Evolutionary conservation across 2,329 filamentous ascomycete species (phyloP).

Genomic region (Calonectria henricotiae): DNA sequence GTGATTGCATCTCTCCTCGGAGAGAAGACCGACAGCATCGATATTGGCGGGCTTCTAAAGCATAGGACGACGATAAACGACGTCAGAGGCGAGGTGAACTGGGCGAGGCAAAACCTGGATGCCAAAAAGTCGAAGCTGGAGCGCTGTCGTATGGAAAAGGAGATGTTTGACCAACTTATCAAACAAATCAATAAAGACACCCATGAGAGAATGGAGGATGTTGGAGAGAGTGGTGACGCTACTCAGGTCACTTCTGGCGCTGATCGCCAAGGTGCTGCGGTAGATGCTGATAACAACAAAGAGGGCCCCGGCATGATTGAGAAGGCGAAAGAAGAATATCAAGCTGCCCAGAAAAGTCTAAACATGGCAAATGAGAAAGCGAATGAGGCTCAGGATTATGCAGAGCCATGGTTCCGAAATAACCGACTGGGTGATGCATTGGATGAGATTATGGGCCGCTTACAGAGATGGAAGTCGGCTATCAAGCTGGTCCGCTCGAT

Average conservation of each 20-base stretch:
- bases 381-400: background rate
- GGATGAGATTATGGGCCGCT: background rate
- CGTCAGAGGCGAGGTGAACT: background rate
- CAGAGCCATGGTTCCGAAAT: background rate
- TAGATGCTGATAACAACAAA: too few relatives aligned
- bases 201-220: background rate
- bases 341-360: background rate
- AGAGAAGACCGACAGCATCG: background rate
- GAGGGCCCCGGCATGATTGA: background rate
- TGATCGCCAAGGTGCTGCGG: background rate
- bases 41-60: background rate
- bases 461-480: conserved; percentile 5
- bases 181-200: background rate
- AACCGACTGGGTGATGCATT: background rate
- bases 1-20: background rate
- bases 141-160: background rate
- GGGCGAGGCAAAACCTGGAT: background rate
- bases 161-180: background rate
- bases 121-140: background rate
- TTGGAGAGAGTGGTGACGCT: background rate
- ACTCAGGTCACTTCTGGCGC: background rate
- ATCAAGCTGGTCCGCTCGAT: background rate
- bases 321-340: background rate
- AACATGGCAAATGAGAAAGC: background rate
- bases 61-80: background rate